Base-by-base conservation (phyloP, 192 early-diverging fungal species). In the Backusella circina region DNA sequence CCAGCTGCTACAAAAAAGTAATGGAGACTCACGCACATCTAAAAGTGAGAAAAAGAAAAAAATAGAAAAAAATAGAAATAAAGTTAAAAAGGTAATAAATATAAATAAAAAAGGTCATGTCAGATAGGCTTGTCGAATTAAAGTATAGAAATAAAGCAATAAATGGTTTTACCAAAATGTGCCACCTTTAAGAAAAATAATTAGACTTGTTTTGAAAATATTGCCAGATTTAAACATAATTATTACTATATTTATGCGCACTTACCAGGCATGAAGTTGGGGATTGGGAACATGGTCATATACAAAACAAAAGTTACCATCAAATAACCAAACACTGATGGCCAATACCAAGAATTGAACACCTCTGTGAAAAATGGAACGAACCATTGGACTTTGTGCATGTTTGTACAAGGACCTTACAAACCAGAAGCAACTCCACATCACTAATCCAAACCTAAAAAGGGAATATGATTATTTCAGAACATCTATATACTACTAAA, bases 341-440 rank as follows among this genome's bases (percentile, higher is more conserved):
- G 79, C 75, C 13, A 61, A 18, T 16, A 68, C 32, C 5, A 80
- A 71, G 30, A 70, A 76, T 57, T 73, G 18, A 18, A 70, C 65
- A 35, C 79, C 79, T 51, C 64, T 70, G 38, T 72, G 64, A 18
- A 76, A 80, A 0, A 80, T 30, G 33, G 38, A 35, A 10, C 64
- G 61, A 61, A 76, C 23, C 26, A 67, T 33, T 33, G 67, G 26
- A 23, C 73, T 69, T 26, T 44, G 41, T 7, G 57, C 72, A 33
- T 67, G 32, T 37, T 50, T 44, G 51, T 80, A 80, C 71, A 74
- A 54, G 18, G 73, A 76, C 79, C 79, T 76, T 12, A 80, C 79
- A 50, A 76, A 67, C 70, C 72, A 80, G 30, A 80, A 73, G 50
- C 75, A 80, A 57, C 75, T 76, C 79, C 79, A 80, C 75, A 80